Evolutionary conservation across 2,329 filamentous ascomycete species (phyloP), one percentile per base, ranked within the genome.

Genomic region (Cladophialophora immunda): DNA sequence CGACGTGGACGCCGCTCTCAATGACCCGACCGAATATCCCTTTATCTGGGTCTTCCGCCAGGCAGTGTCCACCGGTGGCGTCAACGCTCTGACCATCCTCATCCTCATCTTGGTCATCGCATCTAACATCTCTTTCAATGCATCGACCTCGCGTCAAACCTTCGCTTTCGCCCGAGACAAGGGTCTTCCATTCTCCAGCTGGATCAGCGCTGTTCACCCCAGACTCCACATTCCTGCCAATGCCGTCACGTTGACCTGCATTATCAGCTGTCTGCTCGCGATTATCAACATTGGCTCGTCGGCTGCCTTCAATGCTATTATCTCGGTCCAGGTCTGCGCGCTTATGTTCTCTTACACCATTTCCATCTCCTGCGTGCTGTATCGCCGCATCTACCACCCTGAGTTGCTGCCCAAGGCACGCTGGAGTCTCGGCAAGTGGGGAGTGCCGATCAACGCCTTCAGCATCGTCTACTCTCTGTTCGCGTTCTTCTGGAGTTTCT

Each of bases 291-390:
- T 73, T 30, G 71, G 71, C 6, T 67, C 60, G 30, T 56, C 57
- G 17, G 62, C 63, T n/a, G 71, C 69, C 17, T 72, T 73, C 68
- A 68, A 68, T 58, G 69, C 65, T 15, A 69, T 72, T 47, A 75
- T 81, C 15, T 84, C 82, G 1, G 77, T 87, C 1, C 79, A 79
- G 8, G 77, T 83, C 30, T 80, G 79, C 2, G 81, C 82, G 0
- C 77, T 86, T 9, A 79, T 86, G 62, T 81, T 79, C 62, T 84
- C 82, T 4, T 86, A 86, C 71, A 78, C 82, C 53, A 78, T 85
- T 50, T 81, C 81, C 27, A 81, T 84, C 59, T 74, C 76, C 38
- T 83, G 80, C 62, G 75, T 85, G 3, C 75, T 84, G 52, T 79
- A 78, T 64, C 78, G 80, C 22, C 80, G 81, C 19, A 71, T 83